Evolutionary conservation across 345 rosid genomes (phyloP).

Genomic region (Linum usitatissimum): DNA sequence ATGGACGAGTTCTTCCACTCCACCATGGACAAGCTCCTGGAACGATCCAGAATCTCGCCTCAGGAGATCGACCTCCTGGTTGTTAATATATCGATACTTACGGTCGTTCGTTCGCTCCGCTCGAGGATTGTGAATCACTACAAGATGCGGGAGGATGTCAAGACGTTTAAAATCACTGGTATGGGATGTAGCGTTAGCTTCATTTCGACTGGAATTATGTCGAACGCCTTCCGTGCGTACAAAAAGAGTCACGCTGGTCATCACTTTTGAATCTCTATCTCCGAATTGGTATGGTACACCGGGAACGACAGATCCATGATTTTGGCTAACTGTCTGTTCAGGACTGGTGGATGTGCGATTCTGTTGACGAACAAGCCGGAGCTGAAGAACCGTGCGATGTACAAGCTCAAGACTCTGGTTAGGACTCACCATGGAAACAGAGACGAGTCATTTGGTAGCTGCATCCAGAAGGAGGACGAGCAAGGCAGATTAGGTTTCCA

Average conservation of each 20-base stretch:
- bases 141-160: constrained; percentile 26
- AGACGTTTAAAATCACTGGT: constrained; percentile 27
- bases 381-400: constrained; percentile 13
- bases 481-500: constrained; percentile 18
- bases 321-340: constrained; percentile 28
- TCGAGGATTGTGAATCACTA: constrained; percentile 18
- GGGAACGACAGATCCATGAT: constrained; percentile 31
- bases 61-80: constrained; percentile 22
- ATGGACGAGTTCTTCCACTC: constrained; percentile 14
- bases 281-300: constrained; percentile 24
- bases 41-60: constrained; percentile 14
- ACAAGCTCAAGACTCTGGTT: constrained; percentile 17
- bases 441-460: constrained; percentile 19
- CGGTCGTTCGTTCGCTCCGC: constrained; percentile 20
- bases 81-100: constrained; percentile 14
- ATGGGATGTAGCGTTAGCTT: constrained; percentile 39
- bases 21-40: constrained; percentile 19
- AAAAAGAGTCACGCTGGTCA: constrained; percentile 18
- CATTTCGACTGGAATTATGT: constrained; percentile 17
- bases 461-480: constrained; percentile 21
- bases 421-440: constrained; percentile 27
- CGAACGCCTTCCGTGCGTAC: constrained; percentile 19
- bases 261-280: constrained; percentile 24
- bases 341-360: constrained; percentile 30
- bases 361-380: constrained; percentile 20